phyloP scores from a whole-genome alignment of 192 early-diverging fungal genomes.

The Linnemannia hyalina region DNA sequence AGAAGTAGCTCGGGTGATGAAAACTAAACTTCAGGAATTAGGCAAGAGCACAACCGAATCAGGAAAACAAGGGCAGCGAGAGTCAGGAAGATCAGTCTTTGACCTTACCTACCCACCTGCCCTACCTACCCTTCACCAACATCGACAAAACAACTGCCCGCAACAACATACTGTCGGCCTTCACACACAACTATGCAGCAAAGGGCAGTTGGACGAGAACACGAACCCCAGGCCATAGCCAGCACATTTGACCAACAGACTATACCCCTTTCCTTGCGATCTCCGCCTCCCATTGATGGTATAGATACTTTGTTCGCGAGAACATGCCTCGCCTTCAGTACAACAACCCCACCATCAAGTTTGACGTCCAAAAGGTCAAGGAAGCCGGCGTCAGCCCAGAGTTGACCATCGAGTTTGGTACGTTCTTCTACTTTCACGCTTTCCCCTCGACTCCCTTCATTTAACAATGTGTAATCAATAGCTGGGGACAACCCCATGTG shows the following conservation, averaged over 20 bases:
- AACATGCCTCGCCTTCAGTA: constrained; percentile 68
- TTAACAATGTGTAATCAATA: no score
- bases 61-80: background rate
- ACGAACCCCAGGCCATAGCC: background rate
- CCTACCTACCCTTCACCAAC: no score
- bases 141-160: no score
- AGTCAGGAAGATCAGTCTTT: background rate
- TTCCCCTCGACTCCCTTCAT: background rate
- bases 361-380: constrained; percentile 59
- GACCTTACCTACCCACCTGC: background rate
- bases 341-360: constrained; percentile 64
- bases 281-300: background rate
- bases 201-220: background rate
- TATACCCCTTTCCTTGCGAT: background rate
- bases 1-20: background rate
- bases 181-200: no score
- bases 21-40: background rate
- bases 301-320: constrained; percentile 67
- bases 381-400: constrained; percentile 57
- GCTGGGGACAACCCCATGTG: no score
- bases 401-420: constrained; percentile 69
- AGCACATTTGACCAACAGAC: background rate
- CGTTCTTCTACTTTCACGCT: background rate
- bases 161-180: no score
- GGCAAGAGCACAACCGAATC: background rate